Evolutionary conservation across 2,329 filamentous ascomycete genomes (phyloP).

Genomic region (Neonectria ditissima): DNA sequence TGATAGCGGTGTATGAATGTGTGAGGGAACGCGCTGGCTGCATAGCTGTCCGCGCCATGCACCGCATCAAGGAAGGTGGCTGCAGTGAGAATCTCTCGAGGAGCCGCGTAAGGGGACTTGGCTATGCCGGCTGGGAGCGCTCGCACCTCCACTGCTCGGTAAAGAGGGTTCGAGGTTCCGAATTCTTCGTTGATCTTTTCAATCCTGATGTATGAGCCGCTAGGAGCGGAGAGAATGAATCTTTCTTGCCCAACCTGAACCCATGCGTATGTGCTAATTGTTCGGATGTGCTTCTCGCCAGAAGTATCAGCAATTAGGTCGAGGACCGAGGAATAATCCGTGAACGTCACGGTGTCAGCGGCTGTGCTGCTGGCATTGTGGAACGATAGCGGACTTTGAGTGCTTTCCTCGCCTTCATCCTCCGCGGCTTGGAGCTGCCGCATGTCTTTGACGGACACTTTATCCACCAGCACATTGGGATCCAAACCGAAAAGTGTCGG

Average conservation of each 20-base stretch:
- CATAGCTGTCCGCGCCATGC: conserved; percentile 87
- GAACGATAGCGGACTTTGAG: conserved; percentile 30
- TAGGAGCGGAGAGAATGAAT: conserved; percentile 76
- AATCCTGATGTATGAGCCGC: conserved; percentile 71
- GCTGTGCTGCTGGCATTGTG: conserved; percentile 26
- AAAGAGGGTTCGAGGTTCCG: conserved; percentile 47
- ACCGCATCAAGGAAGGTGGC: conserved; percentile 80
- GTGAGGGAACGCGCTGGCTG: conserved; percentile 72
- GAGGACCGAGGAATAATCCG: conserved; percentile 91
- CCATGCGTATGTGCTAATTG: conserved; percentile 83
- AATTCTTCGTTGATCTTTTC: conserved; percentile 52
- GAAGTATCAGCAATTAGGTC: conserved; percentile 88
- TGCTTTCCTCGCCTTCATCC: conserved; percentile 53
- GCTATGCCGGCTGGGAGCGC: conserved; percentile 57
- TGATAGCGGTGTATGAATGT: conserved; percentile 74
- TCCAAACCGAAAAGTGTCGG: conserved; percentile 95
- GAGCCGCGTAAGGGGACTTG: conserved; percentile 74
- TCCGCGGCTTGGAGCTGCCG: conserved; percentile 63
- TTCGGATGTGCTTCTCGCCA: conserved; percentile 81
- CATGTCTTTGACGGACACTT: conserved; percentile 73
- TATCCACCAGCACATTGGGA: conserved; percentile 79
- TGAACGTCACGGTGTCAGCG: conserved; percentile 75
- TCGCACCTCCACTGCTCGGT: conserved; percentile 61
- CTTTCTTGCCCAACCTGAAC: conserved; percentile 78
- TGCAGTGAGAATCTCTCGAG: conserved; percentile 74